These are phyloP conservation scores for Trichoderma virens DNA, from an alignment of 495 filamentous ascomycete genomes.

Conservation along the genomic window DNA sequence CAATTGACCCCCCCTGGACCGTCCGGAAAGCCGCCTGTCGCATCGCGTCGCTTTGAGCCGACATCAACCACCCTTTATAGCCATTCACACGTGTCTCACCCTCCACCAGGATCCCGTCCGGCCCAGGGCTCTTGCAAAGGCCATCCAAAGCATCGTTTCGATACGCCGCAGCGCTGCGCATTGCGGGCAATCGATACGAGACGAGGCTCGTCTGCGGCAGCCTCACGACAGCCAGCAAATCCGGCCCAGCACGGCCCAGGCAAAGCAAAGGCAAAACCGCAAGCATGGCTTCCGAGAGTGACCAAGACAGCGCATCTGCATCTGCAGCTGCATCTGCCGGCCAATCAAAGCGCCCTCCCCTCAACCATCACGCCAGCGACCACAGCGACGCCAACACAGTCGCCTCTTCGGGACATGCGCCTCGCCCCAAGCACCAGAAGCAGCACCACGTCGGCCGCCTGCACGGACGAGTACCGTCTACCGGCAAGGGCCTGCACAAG, in stretches of 20 bases:
- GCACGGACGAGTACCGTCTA: constrained; percentile 34
- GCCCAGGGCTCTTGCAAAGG: not conserved
- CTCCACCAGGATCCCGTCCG: constrained; percentile 1
- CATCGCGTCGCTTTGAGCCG: constrained; percentile 8
- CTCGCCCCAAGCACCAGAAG: constrained; percentile 8
- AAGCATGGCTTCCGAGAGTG: not conserved
- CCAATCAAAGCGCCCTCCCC: constrained; percentile 43
- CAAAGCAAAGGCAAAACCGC: not conserved
- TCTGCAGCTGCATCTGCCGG: constrained; percentile 11
- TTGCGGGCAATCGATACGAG: not conserved
- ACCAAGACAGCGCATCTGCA: constrained; percentile 10
- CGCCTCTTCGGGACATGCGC: constrained; percentile 24
- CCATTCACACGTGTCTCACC: not conserved
- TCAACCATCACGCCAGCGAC: constrained; percentile 30
- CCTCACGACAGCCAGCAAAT: not conserved
- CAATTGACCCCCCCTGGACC: constrained; percentile 8
- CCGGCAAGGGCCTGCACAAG: constrained; percentile 38
- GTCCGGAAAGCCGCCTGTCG: not conserved
- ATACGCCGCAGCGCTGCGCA: not conserved
- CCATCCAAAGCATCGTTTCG: not conserved
- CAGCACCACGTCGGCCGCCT: constrained; percentile 34
- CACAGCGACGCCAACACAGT: constrained; percentile 22
- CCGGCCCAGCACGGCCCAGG: not conserved
- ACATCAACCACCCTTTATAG: constrained; percentile 3
- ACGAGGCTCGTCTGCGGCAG: not conserved